Base-by-base conservation (phyloP, 2,329 filamentous ascomycete genomes). In the Stachybotrys chartarum region DNA sequence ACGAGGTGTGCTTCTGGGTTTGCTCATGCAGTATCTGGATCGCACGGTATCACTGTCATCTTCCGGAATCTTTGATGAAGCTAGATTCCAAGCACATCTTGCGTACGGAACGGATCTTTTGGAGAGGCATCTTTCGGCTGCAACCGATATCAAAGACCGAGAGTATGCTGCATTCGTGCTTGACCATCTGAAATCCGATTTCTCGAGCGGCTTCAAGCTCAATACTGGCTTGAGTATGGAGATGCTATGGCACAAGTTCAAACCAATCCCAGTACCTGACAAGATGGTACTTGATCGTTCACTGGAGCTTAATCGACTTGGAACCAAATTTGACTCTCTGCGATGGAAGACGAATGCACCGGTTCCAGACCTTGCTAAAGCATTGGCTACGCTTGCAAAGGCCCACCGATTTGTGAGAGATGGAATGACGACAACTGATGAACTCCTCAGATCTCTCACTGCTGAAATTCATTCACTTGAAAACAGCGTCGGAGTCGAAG, bases 181-280 rank as follows among this genome's bases (percentile, higher is more conserved):
- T 1, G 63, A 69, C 0, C 74, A 70, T 6, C 64, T 86, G 2
- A 71, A 78, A 48, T 73, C 73, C 45, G 78, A 78, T 52, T 93
- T 96, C 64, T 78, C 82, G 30, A 79, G 83, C 16, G 85, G 83
- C 2, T 92, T 91, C 73, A 84, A 84, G 55, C 73, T 95, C 14
- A 84, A 78, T 0, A 91, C 87, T 2, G 91, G 91, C 0, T 74
- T 91, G 12, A 86, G 84, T 60, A 94, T 95, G 88, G 88, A 94
- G 65, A 69, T 75, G 8, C 77, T 96, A 6, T 96, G 92, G 93
- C 81, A 82, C 47, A 65, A 76, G 1, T 82, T 95, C 64, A 82
- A 88, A 54, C 90, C 91, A 0, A 68, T 74, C 11, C 78, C 83
- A 5, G 75, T 85, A 24, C 70, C 76, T 1, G 75, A 77, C 17